Evolutionary conservation across 352 stramenopile genomes (phyloP).

Genomic region (Phytophthora constricta): DNA sequence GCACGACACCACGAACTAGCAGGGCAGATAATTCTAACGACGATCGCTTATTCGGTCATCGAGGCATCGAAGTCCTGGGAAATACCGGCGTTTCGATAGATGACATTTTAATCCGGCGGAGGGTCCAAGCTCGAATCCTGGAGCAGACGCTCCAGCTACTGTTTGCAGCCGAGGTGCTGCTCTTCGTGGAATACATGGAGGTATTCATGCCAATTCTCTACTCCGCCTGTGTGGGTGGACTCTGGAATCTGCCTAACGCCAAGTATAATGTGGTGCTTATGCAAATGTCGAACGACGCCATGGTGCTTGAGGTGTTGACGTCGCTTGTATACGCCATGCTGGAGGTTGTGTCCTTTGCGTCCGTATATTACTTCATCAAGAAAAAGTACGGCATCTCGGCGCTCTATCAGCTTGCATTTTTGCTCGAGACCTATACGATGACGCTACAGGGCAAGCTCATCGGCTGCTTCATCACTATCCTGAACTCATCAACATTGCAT

Average conservation of each 20-base stretch:
- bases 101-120: conserved; percentile 11
- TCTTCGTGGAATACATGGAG: conserved; percentile 44
- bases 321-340: conserved; percentile 15
- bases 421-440: conserved; percentile 40
- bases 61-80: not conserved
- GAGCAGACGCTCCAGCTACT: conserved; percentile 32
- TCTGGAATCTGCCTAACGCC: conserved; percentile 21
- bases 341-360: conserved; percentile 28
- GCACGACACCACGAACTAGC: not conserved
- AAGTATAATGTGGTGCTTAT: conserved; percentile 30
- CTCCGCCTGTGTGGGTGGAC: conserved; percentile 18
- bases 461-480: conserved; percentile 24
- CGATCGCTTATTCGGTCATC: conserved; percentile 8
- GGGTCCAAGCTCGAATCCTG: conserved; percentile 15
- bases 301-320: conserved; percentile 8
- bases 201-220: conserved; percentile 41
- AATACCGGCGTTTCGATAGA: conserved; percentile 5
- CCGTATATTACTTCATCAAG: conserved; percentile 31
- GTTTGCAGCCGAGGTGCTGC: conserved; percentile 28
- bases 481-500: conserved; percentile 24
- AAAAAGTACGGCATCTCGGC: conserved; percentile 34
- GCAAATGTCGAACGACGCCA: conserved; percentile 2
- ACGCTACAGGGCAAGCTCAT: conserved; percentile 33
- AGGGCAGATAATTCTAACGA: not conserved
- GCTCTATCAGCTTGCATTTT: conserved; percentile 39